These are phyloP conservation scores for Aspergillus alliaceus DNA, from an alignment of 2,329 filamentous ascomycete species.

Conservation along the genomic window DNA sequence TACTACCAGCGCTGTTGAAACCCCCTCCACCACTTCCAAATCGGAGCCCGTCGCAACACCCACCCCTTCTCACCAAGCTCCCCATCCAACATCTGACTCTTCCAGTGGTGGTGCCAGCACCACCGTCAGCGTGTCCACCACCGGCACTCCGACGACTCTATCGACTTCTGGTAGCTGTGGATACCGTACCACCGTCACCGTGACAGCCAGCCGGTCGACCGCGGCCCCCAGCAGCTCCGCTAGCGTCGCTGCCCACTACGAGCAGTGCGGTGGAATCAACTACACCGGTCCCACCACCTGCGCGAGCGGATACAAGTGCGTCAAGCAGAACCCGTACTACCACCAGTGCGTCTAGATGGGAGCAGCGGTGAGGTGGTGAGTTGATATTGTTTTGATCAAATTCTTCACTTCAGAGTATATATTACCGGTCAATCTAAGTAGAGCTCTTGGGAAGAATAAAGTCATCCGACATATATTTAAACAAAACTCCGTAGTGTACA, in stretches of 20 bases:
- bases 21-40: constrained; percentile 12
- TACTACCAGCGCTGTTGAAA: background rate
- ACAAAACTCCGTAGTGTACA: no score
- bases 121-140: background rate
- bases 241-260: constrained; percentile 20
- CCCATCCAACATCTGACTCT: constrained; percentile 1
- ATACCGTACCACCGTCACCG: constrained; percentile 6
- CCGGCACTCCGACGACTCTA: background rate
- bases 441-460: no score
- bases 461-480: no score
- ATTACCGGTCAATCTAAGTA: background rate
- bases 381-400: background rate
- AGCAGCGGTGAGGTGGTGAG: background rate
- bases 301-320: constrained; percentile 32
- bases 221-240: constrained; percentile 9
- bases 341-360: constrained; percentile 32
- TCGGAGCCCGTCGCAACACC: constrained; percentile 1
- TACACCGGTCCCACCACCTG: constrained; percentile 38
- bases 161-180: background rate
- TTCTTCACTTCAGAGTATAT: background rate
- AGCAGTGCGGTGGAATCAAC: constrained; percentile 39
- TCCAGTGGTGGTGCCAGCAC: background rate
- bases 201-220: background rate
- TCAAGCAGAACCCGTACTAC: constrained; percentile 39
- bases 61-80: constrained; percentile 2